phyloP scores from a whole-genome alignment of 1,284 basidiomycete species.

The Cutaneotrichosporon curvatum region DNA sequence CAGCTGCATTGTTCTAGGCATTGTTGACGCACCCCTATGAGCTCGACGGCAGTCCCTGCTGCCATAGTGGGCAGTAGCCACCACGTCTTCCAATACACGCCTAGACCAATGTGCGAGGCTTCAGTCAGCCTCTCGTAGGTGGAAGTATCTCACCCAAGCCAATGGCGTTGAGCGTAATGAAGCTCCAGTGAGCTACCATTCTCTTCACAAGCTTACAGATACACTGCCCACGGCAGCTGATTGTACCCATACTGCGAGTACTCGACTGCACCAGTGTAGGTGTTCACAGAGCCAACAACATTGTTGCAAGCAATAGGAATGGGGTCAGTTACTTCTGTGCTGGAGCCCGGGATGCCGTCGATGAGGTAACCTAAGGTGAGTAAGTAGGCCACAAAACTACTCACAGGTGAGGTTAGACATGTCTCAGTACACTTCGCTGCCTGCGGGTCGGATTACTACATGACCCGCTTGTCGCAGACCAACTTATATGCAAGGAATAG shows the following conservation, averaged over 20 bases:
- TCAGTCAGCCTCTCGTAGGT: not conserved
- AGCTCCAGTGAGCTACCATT: not conserved
- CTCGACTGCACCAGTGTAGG: conserved; percentile 15
- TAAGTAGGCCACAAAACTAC: too few species aligned
- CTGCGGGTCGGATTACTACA: too few species aligned
- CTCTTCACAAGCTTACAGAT: not conserved
- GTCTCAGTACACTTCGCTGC: too few species aligned
- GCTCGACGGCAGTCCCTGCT: conserved; percentile 12
- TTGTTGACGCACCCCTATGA: not conserved
- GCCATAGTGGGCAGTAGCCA: conserved; percentile 31
- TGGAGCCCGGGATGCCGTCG: too few species aligned
- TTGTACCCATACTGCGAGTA: conserved; percentile 24
- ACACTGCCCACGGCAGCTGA: not conserved
- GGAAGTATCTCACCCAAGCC: not conserved
- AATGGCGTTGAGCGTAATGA: not conserved
- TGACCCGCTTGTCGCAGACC: too few species aligned
- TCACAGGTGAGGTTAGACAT: too few species aligned
- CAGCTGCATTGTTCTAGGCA: not conserved
- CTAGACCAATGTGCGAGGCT: conserved; percentile 27
- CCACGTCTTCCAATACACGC: conserved; percentile 22
- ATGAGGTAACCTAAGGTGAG: too few species aligned
- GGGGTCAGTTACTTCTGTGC: too few species aligned
- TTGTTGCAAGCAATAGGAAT: conserved; percentile 24
- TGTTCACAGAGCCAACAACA: conserved; percentile 21
- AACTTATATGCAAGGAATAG: too few species aligned